Evolutionary conservation across 768 basidiomycete genomes (phyloP).

Genomic region (Amanita thiersii): DNA sequence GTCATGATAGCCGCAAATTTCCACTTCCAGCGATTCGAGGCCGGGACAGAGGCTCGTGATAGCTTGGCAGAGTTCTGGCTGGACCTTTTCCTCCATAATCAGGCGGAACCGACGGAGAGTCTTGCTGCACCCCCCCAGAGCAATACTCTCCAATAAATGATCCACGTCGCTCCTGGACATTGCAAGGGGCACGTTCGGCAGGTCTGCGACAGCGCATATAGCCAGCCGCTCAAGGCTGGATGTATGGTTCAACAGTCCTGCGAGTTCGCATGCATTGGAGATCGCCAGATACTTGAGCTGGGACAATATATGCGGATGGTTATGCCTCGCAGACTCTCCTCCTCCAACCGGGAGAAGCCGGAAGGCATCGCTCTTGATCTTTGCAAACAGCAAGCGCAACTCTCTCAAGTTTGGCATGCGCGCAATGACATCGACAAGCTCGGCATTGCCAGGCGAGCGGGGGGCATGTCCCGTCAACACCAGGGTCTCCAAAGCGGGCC

Average conservation of each 20-base stretch:
- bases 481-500: slow-evolving; percentile 29
- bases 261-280: slow-evolving; percentile 28
- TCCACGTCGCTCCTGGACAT: slow-evolving; percentile 23
- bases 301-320: slow-evolving; percentile 17
- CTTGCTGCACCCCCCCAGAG: slow-evolving; percentile 9
- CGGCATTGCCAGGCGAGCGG: slow-evolving; percentile 15
- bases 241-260: slow-evolving; percentile 21
- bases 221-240: slow-evolving; percentile 24
- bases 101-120: slow-evolving; percentile 24
- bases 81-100: slow-evolving; percentile 31
- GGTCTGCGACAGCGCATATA: slow-evolving; percentile 26
- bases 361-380: slow-evolving; percentile 20
- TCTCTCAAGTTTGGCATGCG: slow-evolving; percentile 27
- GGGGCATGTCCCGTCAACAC: slow-evolving; percentile 31
- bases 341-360: slow-evolving; percentile 16
- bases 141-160: slow-evolving; percentile 23
- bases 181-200: slow-evolving; percentile 29
- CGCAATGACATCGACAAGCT: slow-evolving; percentile 23
- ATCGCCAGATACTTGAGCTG: slow-evolving; percentile 27
- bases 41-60: slow-evolving; percentile 25
- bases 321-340: slow-evolving; percentile 12
- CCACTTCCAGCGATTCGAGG: slow-evolving; percentile 31
- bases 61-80: slow-evolving; percentile 21
- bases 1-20: slow-evolving; percentile 33
- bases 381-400: slow-evolving; percentile 25